Base-by-base conservation (phyloP, 495 filamentous ascomycete species). In the Neurospora sublineolata region DNA sequence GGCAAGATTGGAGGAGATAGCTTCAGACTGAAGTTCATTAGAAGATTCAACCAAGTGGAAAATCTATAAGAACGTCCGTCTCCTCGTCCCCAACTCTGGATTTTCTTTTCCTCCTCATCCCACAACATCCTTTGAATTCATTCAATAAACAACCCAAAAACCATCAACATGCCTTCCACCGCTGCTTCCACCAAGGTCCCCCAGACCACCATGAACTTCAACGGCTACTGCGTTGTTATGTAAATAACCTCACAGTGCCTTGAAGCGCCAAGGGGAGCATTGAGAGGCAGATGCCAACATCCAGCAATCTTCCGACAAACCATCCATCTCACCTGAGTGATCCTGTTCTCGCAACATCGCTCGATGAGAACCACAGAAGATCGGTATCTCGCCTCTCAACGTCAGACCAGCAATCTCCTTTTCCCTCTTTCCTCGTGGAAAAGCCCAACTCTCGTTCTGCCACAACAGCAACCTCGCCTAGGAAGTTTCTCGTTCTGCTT, bases 151-250 rank as follows among this genome's bases (percentile, higher is more conserved):
- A 69, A 75, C 44, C 37, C 70, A 67, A 70, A n/a, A 77, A 70
- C 77, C 41, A 74, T 76, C 79, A 81, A 81, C 68, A 80, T 80
- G 79, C 78, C 78, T 79, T 79, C 79, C 75, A 75, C 73, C 75
- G 72, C 75, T 68, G 70, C 78, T 72, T 71, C 75, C 70, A 72
- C 70, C 73, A 74, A 76, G 72, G 73, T 73, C 67, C 79, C 78
- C 72, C 71, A 79, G 77, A 76, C 77, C 72, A 72, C 75, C 75
- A 75, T 71, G 71, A 75, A 75, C 77, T 73, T 77, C 75, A 72
- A 72, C 75, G 73, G 70, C 76, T 79, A 79, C 78, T 81, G 79
- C 76, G 78, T 80, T 73, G 77, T 81, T 75, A 80, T 81, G 79
- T 81, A 81, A 79, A 77, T 79, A 74, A 72, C 74, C 41, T 44